Evolutionary conservation across 208 protist genomes (phyloP).

Genomic region (Crithidia bombi): DNA sequence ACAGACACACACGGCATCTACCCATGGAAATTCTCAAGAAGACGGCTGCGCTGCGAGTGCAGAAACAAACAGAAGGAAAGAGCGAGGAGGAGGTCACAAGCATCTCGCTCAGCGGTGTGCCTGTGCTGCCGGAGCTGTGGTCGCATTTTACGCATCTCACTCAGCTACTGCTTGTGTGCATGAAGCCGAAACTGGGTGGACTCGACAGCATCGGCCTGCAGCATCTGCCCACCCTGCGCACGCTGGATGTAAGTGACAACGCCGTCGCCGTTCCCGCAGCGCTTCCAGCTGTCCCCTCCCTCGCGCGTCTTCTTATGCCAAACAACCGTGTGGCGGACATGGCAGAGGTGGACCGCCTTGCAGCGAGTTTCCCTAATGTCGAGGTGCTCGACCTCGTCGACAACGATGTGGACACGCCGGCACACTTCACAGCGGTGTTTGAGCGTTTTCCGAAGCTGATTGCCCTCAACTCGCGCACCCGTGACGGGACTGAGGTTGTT

Average conservation of each 20-base stretch:
- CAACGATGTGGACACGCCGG: constrained; percentile 59
- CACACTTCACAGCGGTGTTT: constrained; percentile 53
- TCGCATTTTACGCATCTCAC: constrained; percentile 52
- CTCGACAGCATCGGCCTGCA: constrained; percentile 43
- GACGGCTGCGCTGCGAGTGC: constrained; percentile 68
- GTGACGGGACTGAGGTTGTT: constrained; percentile 61
- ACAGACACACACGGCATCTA: not conserved
- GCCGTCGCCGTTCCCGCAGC: constrained; percentile 44
- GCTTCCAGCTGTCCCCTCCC: constrained; percentile 28
- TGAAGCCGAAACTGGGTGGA: constrained; percentile 58
- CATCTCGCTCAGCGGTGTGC: constrained; percentile 72
- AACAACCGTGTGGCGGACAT: constrained; percentile 70
- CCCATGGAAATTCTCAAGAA: constrained; percentile 77
- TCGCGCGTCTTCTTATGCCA: constrained; percentile 61
- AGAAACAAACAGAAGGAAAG: constrained; percentile 67
- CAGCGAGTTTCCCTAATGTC: constrained; percentile 57
- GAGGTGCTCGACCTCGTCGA: constrained; percentile 70
- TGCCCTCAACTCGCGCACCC: constrained; percentile 54
- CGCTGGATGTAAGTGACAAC: constrained; percentile 89
- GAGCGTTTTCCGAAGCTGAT: constrained; percentile 55
- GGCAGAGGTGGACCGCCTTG: constrained; percentile 61
- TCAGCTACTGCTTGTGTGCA: constrained; percentile 63
- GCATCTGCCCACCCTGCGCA: constrained; percentile 42
- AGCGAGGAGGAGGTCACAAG: constrained; percentile 50
- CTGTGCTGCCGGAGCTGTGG: constrained; percentile 53